Conservation (phyloP, 495 filamentous ascomycete species). For the Penicillium verhagenii region DNA sequence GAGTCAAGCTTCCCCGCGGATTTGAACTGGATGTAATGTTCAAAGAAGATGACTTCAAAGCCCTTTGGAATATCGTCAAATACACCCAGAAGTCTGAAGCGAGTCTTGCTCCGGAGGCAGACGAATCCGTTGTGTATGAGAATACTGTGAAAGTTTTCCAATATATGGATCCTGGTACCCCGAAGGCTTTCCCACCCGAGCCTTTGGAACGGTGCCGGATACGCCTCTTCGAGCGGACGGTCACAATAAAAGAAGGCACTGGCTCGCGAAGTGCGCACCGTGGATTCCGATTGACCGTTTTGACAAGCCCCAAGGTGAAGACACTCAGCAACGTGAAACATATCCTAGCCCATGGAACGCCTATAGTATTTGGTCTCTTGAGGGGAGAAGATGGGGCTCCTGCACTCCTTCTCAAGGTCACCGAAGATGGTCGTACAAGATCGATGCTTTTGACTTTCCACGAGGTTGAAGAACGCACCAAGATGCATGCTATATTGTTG, state of each 20-base stretch:
- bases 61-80: slow-evolving; percentile 76
- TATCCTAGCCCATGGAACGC: slow-evolving; percentile 54
- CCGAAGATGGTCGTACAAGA: slow-evolving; percentile 60
- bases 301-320: slow-evolving; percentile 73
- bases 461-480: slow-evolving; percentile 62
- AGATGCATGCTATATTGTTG: slow-evolving; percentile 65
- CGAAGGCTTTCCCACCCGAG: slow-evolving; percentile 69
- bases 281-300: slow-evolving; percentile 71
- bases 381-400: slow-evolving; percentile 65
- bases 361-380: slow-evolving; percentile 70
- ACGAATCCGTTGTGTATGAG: slow-evolving; percentile 66
- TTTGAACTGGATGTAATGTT: slow-evolving; percentile 68
- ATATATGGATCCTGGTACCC: slow-evolving; percentile 67
- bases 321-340: slow-evolving; percentile 71
- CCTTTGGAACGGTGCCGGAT: slow-evolving; percentile 66
- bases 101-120: slow-evolving; percentile 60
- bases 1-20: slow-evolving; percentile 64
- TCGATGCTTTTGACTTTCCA: slow-evolving; percentile 74
- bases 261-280: slow-evolving; percentile 66
- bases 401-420: slow-evolving; percentile 66
- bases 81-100: slow-evolving; percentile 71
- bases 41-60: slow-evolving; percentile 69
- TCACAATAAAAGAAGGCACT: slow-evolving; percentile 61
- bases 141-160: slow-evolving; percentile 66
- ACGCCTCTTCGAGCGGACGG: slow-evolving; percentile 66